phyloP scores from a whole-genome alignment of 2,329 filamentous ascomycete genomes.

The Canariomyces notabilis region DNA sequence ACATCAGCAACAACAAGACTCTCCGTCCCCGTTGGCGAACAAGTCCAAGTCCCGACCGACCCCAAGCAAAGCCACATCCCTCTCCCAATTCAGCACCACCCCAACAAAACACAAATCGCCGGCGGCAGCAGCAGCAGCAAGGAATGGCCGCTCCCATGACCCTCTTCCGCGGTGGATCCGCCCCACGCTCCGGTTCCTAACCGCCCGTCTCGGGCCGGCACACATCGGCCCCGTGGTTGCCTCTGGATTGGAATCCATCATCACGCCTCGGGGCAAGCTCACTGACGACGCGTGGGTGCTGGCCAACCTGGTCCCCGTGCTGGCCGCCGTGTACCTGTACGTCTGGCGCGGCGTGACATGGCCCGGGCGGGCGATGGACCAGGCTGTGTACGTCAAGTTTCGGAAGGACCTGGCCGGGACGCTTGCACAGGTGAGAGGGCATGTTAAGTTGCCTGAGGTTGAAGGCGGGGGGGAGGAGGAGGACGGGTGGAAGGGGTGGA shows the following conservation, averaged over 20 bases:
- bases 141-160: too few relatives aligned
- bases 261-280: conserved; percentile 38
- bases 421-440: conserved; percentile 38
- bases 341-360: conserved; percentile 48
- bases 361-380: conserved; percentile 34
- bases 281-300: conserved; percentile 46
- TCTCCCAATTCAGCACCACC: conserved; percentile 26
- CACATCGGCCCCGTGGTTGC: conserved; percentile 67
- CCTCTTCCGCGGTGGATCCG: conserved; percentile 63
- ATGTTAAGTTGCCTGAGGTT: too few relatives aligned
- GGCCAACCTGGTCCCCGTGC: conserved; percentile 47
- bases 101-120: conserved; percentile 2
- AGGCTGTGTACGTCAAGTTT: conserved; percentile 41
- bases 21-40: conserved; percentile 20
- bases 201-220: conserved; percentile 55
- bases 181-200: conserved; percentile 61
- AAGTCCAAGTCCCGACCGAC: conserved; percentile 22
- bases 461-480: conserved; percentile 30
- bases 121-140: too few relatives aligned
- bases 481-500: conserved; percentile 54
- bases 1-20: conserved; percentile 3
- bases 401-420: conserved; percentile 44
- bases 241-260: conserved; percentile 62
- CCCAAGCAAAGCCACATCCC: conserved; percentile 28
- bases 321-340: conserved; percentile 58